A percentile compares a stretch with the other conserved stretches of the same genome.
Conservation (phyloP, 331 rosid genomes). For the Phaseolus coccineus region DNA sequence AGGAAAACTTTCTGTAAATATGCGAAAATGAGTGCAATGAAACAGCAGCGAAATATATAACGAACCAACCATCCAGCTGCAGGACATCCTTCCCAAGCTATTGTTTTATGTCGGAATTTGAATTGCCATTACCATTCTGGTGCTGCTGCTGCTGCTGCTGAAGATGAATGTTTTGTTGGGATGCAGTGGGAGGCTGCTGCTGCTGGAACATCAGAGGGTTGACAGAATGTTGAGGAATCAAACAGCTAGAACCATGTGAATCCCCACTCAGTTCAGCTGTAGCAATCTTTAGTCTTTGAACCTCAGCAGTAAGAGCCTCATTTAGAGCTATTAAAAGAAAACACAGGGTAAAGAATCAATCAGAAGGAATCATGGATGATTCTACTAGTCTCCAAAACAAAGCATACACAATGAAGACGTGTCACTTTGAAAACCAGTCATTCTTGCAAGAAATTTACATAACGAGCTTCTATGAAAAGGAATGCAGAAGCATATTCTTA, state of each 20-base stretch:
- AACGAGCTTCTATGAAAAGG: slow-evolving; percentile 15
- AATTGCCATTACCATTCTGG: slow-evolving; percentile 61
- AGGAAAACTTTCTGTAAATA: slow-evolving; percentile 41
- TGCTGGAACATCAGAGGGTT: slow-evolving; percentile 70
- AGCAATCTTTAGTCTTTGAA: slow-evolving; percentile 85
- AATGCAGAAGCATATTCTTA: not conserved
- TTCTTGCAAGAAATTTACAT: not conserved
- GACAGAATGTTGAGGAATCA: slow-evolving; percentile 61
- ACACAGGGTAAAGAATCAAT: slow-evolving; percentile 28
- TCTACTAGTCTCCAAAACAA: not conserved
- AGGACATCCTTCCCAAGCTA: slow-evolving; percentile 40
- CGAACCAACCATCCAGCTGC: slow-evolving; percentile 36
- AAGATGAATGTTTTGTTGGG: slow-evolving; percentile 61
- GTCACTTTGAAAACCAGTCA: slow-evolving; percentile 22
- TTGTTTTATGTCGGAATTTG: slow-evolving; percentile 65
- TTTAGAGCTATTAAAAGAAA: slow-evolving; percentile 69
- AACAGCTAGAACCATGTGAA: slow-evolving; percentile 58
- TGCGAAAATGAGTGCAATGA: slow-evolving; percentile 49
- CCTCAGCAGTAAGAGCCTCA: slow-evolving; percentile 90
- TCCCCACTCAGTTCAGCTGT: slow-evolving; percentile 73
- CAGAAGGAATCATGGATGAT: slow-evolving; percentile 19
- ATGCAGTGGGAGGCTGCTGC: slow-evolving; percentile 46
- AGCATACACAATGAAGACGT: not conserved
- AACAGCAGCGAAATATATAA: slow-evolving; percentile 18
- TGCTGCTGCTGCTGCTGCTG: slow-evolving; percentile 53